Conservation (phyloP, 768 basidiomycete genomes). For the Boletus vermiculosoides region DNA sequence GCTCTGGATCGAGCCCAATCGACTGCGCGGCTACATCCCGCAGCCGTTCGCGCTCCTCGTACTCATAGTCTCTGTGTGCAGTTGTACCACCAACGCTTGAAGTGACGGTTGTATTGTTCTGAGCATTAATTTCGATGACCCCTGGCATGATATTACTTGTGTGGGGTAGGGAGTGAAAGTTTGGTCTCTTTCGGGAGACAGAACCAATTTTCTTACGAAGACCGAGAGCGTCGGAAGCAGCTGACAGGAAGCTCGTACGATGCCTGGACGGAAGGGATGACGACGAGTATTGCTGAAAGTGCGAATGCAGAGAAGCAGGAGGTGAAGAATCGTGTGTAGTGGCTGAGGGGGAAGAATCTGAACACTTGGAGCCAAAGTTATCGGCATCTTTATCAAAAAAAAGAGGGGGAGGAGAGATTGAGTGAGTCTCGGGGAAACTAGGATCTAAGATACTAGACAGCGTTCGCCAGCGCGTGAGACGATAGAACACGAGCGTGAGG, state of each 20-base stretch:
- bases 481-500: neutral
- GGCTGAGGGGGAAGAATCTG: conserved; percentile 15
- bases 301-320: conserved; percentile 3
- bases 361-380: conserved; percentile 9
- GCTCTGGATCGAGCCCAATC: conserved; percentile 61
- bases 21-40: conserved; percentile 74
- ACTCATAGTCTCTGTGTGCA: conserved; percentile 49
- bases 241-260: conserved; percentile 48
- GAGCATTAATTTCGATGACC: conserved; percentile 70
- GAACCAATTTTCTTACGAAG: conserved; percentile 44
- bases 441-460: conserved; percentile 1
- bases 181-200: conserved; percentile 39
- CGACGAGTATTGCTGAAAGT: conserved; percentile 1
- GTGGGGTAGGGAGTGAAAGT: conserved; percentile 21
- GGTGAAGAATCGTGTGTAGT: conserved; percentile 13
- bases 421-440: conserved; percentile 9
- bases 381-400: conserved; percentile 19
- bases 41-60: conserved; percentile 72
- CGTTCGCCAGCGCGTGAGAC: conserved; percentile 3
- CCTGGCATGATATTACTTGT: conserved; percentile 55
- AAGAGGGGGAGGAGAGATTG: neutral
- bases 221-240: conserved; percentile 52
- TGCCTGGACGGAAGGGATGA: conserved; percentile 29
- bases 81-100: conserved; percentile 24
- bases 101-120: conserved; percentile 23